Percentiles rank a stretch among this genome's conserved stretches.
Conservation (phyloP, 139 green algal genomes). For the Chlamydomonas eustigma region DNA sequence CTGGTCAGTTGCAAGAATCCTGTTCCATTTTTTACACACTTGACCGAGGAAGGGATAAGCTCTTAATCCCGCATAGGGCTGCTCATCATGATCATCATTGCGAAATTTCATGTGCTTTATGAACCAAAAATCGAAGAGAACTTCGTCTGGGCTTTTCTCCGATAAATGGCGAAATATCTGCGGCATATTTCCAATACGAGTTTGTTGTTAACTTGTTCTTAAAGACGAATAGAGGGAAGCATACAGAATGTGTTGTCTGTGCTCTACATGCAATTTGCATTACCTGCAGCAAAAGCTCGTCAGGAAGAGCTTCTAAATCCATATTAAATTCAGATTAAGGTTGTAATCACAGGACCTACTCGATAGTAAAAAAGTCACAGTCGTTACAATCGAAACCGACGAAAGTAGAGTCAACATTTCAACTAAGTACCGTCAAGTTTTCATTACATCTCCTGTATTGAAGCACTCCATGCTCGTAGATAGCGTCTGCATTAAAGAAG, state of each 20-base stretch:
- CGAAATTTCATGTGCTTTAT: slow-evolving; percentile 14
- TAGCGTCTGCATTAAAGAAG: slow-evolving; percentile 19
- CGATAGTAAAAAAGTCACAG: too few species aligned
- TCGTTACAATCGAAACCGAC: too few species aligned
- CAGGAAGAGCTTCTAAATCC: background rate
- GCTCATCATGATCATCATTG: slow-evolving; percentile 19
- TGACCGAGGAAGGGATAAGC: slow-evolving; percentile 60
- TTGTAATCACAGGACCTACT: too few species aligned
- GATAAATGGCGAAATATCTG: slow-evolving; percentile 2
- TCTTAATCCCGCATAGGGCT: slow-evolving; percentile 48
- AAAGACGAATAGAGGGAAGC: too few species aligned
- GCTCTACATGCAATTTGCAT: background rate
- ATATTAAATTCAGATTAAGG: too few species aligned
- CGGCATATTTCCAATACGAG: too few species aligned
- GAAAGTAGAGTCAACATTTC: too few species aligned
- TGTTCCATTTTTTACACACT: slow-evolving; percentile 52
- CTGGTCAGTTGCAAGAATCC: slow-evolving; percentile 30
- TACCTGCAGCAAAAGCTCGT: slow-evolving; percentile 8
- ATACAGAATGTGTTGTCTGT: too few species aligned
- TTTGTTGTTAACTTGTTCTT: too few species aligned
- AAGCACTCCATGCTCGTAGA: slow-evolving; percentile 3
- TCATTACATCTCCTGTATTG: too few species aligned
- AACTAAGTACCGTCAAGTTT: too few species aligned
- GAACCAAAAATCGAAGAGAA: slow-evolving; percentile 11
- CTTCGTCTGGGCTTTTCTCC: background rate